Conservation (phyloP, 768 basidiomycete genomes). For the Rhizopogon sp. region DNA sequence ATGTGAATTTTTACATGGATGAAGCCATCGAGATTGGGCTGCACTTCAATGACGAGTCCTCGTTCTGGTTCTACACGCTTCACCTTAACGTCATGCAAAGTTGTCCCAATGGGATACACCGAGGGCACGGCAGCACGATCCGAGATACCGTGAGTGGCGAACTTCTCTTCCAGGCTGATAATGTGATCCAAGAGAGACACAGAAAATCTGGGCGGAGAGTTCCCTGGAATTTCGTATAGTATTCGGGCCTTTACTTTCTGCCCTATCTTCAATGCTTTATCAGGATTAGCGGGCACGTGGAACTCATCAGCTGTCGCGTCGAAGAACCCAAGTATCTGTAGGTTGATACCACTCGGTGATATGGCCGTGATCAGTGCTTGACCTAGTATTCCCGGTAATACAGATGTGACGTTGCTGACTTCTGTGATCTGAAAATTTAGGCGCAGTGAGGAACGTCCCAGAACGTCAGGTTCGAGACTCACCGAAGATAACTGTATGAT, state of each 20-base stretch:
- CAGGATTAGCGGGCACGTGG: constrained; percentile 52
- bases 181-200: constrained; percentile 74
- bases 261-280: constrained; percentile 51
- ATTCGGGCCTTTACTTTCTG: constrained; percentile 82
- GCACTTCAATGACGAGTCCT: constrained; percentile 69
- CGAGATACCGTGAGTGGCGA: constrained; percentile 10
- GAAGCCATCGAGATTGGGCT: constrained; percentile 67
- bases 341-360: constrained; percentile 67
- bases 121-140: constrained; percentile 36
- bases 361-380: constrained; percentile 80
- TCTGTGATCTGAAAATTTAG: constrained; percentile 54
- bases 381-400: constrained; percentile 89
- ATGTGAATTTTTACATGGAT: constrained; percentile 64
- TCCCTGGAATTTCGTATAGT: constrained; percentile 67
- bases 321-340: constrained; percentile 90
- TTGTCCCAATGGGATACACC: constrained; percentile 68
- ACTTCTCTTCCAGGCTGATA: constrained; percentile 44
- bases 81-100: constrained; percentile 71
- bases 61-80: constrained; percentile 72
- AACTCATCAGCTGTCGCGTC: constrained; percentile 83
- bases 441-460: constrained; percentile 2
- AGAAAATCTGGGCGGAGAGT: constrained; percentile 79
- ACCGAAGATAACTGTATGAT: constrained; percentile 53
- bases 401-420: constrained; percentile 68
- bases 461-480: constrained; percentile 17